Percentiles rank a stretch among this genome's conserved stretches.
Conservation (phyloP, 2,329 filamentous ascomycete species). For the Sclerotinia nivalis region DNA sequence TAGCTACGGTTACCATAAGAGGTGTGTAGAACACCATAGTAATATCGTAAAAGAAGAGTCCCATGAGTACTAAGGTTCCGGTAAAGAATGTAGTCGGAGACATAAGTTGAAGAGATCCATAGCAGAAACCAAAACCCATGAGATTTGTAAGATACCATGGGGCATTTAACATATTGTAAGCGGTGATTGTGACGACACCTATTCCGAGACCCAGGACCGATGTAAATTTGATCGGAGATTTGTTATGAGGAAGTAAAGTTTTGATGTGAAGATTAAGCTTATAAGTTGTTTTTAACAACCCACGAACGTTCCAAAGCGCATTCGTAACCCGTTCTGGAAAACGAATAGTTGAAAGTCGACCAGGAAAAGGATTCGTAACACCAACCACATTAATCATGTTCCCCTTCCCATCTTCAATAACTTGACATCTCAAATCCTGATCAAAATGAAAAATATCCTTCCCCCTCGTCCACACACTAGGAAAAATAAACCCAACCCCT, state of each 20-base stretch:
- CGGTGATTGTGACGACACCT: constrained; percentile 34
- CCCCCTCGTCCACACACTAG: constrained; percentile 61
- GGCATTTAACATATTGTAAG: constrained; percentile 38
- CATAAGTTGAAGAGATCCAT: constrained; percentile 77
- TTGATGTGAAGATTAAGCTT: constrained; percentile 40
- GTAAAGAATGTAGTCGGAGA: constrained; percentile 87
- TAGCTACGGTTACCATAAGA: constrained; percentile 85
- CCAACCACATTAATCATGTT: not conserved
- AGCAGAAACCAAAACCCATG: constrained; percentile 84
- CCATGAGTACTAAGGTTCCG: constrained; percentile 72
- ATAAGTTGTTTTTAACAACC: constrained; percentile 55
- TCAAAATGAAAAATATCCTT: constrained; percentile 53
- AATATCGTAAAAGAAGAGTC: constrained; percentile 93
- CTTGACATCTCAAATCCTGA: constrained; percentile 39
- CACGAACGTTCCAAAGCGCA: constrained; percentile 53
- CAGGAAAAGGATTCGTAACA: constrained; percentile 45
- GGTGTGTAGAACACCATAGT: constrained; percentile 88
- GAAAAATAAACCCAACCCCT: constrained; percentile 68
- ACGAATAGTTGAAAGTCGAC: constrained; percentile 42
- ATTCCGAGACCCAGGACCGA: constrained; percentile 37
- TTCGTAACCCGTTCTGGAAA: constrained; percentile 36
- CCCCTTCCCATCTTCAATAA: constrained; percentile 25
- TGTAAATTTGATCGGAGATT: constrained; percentile 32
- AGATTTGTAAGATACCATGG: constrained; percentile 69
- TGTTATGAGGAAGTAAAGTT: constrained; percentile 30